phyloP scores from a whole-genome alignment of 2,329 filamentous ascomycete species.

The Graphilbum ipis-grandicollis region DNA sequence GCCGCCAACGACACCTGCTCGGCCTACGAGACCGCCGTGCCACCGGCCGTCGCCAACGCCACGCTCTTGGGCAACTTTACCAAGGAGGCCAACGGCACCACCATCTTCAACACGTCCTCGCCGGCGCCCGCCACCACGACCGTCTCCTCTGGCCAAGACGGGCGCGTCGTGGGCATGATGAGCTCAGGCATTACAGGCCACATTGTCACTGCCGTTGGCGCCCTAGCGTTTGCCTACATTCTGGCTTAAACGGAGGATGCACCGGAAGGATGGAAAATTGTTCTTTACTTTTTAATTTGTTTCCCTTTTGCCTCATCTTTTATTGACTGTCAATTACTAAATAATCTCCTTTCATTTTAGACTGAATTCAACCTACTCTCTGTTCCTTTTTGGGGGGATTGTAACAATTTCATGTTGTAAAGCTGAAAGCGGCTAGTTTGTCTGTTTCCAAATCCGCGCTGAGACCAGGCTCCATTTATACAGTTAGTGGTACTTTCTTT shows the following conservation, averaged over 20 bases:
- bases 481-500: background rate
- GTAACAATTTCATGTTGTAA: too few relatives aligned
- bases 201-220: background rate
- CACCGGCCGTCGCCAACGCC: slow-evolving; percentile 4
- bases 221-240: background rate
- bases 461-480: too few relatives aligned
- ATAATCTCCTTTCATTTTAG: too few relatives aligned
- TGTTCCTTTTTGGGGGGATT: too few relatives aligned
- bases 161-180: background rate
- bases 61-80: slow-evolving; percentile 5
- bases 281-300: too few relatives aligned
- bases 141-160: background rate
- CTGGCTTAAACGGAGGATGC: background rate
- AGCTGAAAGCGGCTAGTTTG: too few relatives aligned
- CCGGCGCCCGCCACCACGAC: background rate
- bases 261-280: too few relatives aligned
- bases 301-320: too few relatives aligned
- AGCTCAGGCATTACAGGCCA: background rate
- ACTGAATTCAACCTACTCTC: too few relatives aligned
- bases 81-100: slow-evolving; percentile 4
- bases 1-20: slow-evolving; percentile 3
- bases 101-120: background rate
- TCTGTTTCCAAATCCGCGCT: too few relatives aligned
- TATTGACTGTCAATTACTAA: too few relatives aligned
- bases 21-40: slow-evolving; percentile 3